phyloP scores from a whole-genome alignment of 345 rosid species.

The Boechera divaricarpa region DNA sequence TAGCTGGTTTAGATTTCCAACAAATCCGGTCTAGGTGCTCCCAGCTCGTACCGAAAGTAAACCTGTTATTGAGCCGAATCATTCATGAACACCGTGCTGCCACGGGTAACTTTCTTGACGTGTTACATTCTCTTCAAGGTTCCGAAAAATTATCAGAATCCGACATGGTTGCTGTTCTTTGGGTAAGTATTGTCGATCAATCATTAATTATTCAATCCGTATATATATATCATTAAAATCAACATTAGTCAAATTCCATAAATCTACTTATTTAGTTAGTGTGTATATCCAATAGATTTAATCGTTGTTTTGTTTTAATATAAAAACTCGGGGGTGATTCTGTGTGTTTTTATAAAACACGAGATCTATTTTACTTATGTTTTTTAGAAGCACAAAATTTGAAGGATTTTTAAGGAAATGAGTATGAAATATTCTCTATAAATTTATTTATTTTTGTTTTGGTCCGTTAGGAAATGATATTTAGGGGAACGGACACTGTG shows the following conservation, averaged over 20 bases:
- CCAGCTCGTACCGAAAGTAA: slow-evolving; percentile 65
- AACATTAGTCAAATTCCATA: background rate
- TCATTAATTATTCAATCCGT: background rate
- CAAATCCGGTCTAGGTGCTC: slow-evolving; percentile 74
- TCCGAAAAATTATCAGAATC: slow-evolving; percentile 58
- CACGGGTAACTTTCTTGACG: slow-evolving; percentile 61
- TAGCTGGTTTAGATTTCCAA: slow-evolving; percentile 67
- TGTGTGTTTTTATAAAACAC: background rate
- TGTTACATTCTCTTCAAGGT: slow-evolving; percentile 64
- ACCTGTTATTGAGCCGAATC: slow-evolving; percentile 57
- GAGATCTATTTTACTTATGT: background rate
- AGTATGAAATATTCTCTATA: background rate
- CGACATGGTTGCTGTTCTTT: slow-evolving; percentile 79
- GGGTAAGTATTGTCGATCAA: slow-evolving; percentile 52
- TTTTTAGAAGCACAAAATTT: background rate
- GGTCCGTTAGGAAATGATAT: slow-evolving; percentile 80
- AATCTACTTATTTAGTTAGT: background rate
- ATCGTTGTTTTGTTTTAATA: too few species aligned
- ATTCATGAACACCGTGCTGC: slow-evolving; percentile 53
- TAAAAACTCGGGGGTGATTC: background rate
- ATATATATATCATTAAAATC: background rate
- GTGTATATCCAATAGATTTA: background rate
- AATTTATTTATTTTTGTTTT: background rate
- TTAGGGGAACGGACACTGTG: slow-evolving; percentile 88
- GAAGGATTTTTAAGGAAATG: background rate